These are phyloP conservation scores for Arachis hypogaea DNA, from an alignment of 306 rosid species.

Conservation along the genomic window DNA sequence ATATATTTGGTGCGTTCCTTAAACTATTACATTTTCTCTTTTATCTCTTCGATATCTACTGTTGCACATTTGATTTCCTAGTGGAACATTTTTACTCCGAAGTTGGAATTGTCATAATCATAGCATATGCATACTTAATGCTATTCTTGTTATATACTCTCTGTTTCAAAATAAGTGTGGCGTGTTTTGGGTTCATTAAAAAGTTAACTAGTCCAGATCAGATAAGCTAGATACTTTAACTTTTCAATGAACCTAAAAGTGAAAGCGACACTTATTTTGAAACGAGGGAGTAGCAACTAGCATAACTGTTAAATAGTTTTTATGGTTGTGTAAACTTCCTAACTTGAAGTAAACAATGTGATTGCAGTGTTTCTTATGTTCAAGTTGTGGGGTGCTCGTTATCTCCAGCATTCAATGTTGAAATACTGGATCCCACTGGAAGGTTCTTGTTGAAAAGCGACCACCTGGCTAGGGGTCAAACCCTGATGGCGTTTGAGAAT, in stretches of 20 bases:
- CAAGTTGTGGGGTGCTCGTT: conserved; percentile 64
- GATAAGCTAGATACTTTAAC: no score
- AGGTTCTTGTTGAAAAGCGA: conserved; percentile 58
- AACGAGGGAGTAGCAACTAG: no score
- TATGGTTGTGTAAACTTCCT: conserved; percentile 26
- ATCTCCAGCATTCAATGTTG: conserved; percentile 66
- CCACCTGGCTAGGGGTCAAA: conserved; percentile 28
- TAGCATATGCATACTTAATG: no score
- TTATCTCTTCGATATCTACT: background rate
- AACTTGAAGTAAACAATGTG: conserved; percentile 32
- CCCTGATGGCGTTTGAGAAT: conserved; percentile 38
- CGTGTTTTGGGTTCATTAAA: no score
- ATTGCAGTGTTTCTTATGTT: conserved; percentile 75
- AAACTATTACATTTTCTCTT: background rate
- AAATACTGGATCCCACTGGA: conserved; percentile 62
- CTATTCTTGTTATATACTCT: no score
- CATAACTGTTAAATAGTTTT: background rate
- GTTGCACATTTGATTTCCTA: no score
- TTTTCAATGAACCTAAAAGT: no score
- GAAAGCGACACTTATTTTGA: background rate
- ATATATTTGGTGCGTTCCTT: conserved; percentile 77
- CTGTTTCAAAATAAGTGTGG: no score
- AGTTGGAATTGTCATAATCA: no score
- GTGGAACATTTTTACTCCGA: background rate
- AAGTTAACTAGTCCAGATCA: no score